Base-by-base conservation (phyloP, 352 stramenopile genomes). In the Stramenopiles sp. region DNA sequence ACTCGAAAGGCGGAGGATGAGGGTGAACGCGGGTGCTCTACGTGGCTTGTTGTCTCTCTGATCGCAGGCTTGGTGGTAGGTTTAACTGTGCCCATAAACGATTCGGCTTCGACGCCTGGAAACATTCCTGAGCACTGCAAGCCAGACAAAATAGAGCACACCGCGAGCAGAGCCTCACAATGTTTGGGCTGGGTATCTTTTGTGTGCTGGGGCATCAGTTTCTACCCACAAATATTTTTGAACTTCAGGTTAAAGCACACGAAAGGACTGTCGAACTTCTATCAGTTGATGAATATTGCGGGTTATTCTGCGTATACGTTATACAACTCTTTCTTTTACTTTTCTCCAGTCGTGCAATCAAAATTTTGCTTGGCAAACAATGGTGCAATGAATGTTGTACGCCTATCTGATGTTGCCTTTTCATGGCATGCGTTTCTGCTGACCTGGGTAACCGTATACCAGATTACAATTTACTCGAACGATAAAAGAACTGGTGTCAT, bases 271-370 rank as follows among this genome's bases (percentile, higher is more conserved):
- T 96, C 89, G 39, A 83, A 96, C 67, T 94, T 98, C 86, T 98
- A 97, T 85, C 91, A 90, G 30, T 88, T 92, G 22, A 88, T 97
- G 81, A 98, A 98, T 84, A 88, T 98, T 67, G 82, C 98, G 55
- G 94, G 94, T 80, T 98, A 97, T 84, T 85, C 88, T 39, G 97
- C 91, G 83, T 98, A 98, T 84, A 90, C 91, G 4, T 87, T 93
- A 76, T 98, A 97, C 87, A 97, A 95, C 85, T 90, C 89, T 25
- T 88, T 88, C 30, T 96, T 98, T 84, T 97, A 91, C 87, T 96
- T 90, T 84, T 94, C 86, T 82, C 83, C 90, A 31, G 86, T 78
- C 44, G 90, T 98, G 4, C 91, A 95, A 75, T 67, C 93, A 81
- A 86, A 93, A 81, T 98, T 98, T 85, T 91, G 91, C 86, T 83